Base-by-base conservation (phyloP, 371 early-diverging fungal genomes). In the Mucor circinelloides region DNA sequence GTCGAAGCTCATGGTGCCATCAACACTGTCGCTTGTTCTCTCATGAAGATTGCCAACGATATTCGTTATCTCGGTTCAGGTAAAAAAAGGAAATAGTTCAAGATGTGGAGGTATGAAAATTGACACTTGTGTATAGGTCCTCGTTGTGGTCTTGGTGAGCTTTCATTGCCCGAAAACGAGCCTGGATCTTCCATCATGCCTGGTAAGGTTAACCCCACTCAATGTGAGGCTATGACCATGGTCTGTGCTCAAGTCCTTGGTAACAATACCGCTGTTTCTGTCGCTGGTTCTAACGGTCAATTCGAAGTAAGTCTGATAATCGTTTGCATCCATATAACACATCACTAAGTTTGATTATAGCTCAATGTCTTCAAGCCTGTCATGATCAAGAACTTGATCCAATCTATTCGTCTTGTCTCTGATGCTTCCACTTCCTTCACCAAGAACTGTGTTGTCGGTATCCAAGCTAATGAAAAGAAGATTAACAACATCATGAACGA, bases 131-230 rank as follows among this genome's bases (percentile, higher is more conserved):
- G 40, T 17, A 40, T 17, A 40, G 40, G 96, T 15, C 96, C 96
- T 34, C 90, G 96, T 48, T 95, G 95, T 75, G 96, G 96, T 59
- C 82, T 95, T 12, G 95, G 95, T 58, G 96, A 95, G 73, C 84
- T 95, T 30, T 75, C 76, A 36, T 82, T 95, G 52, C 96, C 96
- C 27, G 95, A 94, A 71, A 95, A 95, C 76, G 96, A 95, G 79
- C 96, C 96, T 32, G 96, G 96, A 61, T 92, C 92, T 46, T 92
- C 92, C 52, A 95, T 95, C 75, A 95, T 95, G 95, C 95, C 95
- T 54, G 95, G 95, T 67, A 95, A 95, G 82, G 94, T 95, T 52
- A 95, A 95, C 76, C 95, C 95, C 60, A 95, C 95, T 13, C 95
- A 95, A 79, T 94, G 94, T 80, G 95, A 95, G 79, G 93, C 95